A percentile compares a stretch with the other conserved stretches of the same genome.
Evolutionary conservation across 2,329 filamentous ascomycete genomes (phyloP).

Genomic region (Phaeosphaeriaceae sp.): DNA sequence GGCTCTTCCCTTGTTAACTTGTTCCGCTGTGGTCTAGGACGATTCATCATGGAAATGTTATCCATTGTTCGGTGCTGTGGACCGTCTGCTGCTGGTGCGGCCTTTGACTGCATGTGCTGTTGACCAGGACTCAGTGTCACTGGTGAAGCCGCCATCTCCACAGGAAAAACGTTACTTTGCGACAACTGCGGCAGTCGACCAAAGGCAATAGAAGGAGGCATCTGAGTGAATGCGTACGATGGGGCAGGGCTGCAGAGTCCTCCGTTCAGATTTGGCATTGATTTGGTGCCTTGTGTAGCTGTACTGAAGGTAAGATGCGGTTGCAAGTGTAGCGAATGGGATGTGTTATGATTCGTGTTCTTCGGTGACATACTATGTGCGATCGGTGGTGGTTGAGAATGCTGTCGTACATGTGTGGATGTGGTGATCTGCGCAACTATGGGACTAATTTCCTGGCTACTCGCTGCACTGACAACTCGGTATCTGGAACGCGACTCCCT

Average conservation of each 20-base stretch:
- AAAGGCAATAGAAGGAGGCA: neutral
- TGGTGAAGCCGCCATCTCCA: neutral
- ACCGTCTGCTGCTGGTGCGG: conserved; percentile 4
- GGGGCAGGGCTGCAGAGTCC: neutral
- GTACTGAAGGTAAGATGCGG: neutral
- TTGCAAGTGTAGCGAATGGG: neutral
- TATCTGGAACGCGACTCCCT: conserved; percentile 22
- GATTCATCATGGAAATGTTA: neutral
- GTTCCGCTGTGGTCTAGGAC: conserved; percentile 2
- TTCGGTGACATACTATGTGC: neutral
- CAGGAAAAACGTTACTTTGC: neutral
- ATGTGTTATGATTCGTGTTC: neutral
- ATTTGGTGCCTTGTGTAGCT: neutral
- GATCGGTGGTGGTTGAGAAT: neutral
- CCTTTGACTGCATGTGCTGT: conserved; percentile 9
- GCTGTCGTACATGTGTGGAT: neutral
- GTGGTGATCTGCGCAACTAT: neutral
- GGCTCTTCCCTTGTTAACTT: neutral
- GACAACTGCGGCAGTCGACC: neutral
- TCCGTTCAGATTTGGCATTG: neutral
- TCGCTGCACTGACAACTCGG: conserved; percentile 12
- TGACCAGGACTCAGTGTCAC: conserved; percentile 2
- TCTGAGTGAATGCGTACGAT: conserved; percentile 8
- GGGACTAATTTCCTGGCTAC: neutral
- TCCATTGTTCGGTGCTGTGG: neutral